Base-by-base conservation (phyloP, 2,329 filamentous ascomycete species). In the Alternaria triticimaculans region DNA sequence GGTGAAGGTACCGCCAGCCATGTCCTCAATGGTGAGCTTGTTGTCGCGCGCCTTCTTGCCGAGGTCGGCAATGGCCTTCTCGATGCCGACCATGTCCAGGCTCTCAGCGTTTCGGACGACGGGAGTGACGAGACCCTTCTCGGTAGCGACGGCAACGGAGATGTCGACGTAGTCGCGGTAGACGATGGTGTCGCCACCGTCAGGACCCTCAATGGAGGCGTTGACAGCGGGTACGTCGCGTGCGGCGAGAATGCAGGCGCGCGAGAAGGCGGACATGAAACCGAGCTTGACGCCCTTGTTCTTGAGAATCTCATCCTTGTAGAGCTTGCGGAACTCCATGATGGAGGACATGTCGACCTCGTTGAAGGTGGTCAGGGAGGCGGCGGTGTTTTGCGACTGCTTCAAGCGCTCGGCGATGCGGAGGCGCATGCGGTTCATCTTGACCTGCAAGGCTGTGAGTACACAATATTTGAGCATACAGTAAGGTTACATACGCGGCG, bases 391-490 rank as follows among this genome's bases (percentile, higher is more conserved):
- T 81, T 99, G 96, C 20, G 96, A 98, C 81, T 99, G 96, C 89
- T 99, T 99, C 70, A 99, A 88, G 73, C 96, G 94, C 85, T 99
- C 96, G 55, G 96, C 93, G 73, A 98, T 99, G 66, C 96, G 91
- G 65, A 98, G 89, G 70, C 96, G 94, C 96, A 99, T 99, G 70
- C 96, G 93, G 86, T 98, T 98, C 96, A 99, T 99, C 87, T 99
- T 99, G 76, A 98, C 93, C 92, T 96, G 74, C 60, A 67, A 56
- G n/a, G 21, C 49, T 50, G 49, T 74, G 43, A 74, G 70, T 44
- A 62, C 15, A 64, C 37, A 33, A 33, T 30, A n/a, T 5, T 20
- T 15, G 11, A 51, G 20, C 10, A 10, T 5, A 25, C 54, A 46
- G 7, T 46, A 7, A 71, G 21, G 23, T 41, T 82, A 84, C 92